phyloP scores from a whole-genome alignment of 1,139 yeast genomes.

The Geotrichum histeridarum region DNA sequence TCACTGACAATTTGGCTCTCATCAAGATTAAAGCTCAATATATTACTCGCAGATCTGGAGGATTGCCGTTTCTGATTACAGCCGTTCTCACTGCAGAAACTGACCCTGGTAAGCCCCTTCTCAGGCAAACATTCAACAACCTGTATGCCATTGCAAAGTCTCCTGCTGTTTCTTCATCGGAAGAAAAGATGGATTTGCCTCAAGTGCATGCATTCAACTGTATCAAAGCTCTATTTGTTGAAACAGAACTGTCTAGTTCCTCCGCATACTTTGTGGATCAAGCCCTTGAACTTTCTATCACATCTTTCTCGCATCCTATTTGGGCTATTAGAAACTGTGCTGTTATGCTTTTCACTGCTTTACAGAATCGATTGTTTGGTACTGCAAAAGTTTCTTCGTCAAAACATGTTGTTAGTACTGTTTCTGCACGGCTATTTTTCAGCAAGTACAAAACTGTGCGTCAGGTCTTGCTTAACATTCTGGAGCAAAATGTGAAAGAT shows the following conservation, averaged over 20 bases:
- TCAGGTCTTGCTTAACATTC: constrained; percentile 44
- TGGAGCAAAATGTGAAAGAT: constrained; percentile 40
- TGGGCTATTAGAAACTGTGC: constrained; percentile 94
- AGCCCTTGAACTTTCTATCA: constrained; percentile 57
- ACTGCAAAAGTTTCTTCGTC: constrained; percentile 41
- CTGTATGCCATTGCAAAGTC: constrained; percentile 50
- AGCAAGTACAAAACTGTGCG: constrained; percentile 53
- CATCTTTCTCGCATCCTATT: constrained; percentile 55
- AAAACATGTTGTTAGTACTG: constrained; percentile 35
- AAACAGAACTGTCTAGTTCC: constrained; percentile 54
- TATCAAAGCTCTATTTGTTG: constrained; percentile 66
- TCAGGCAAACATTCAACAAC: constrained; percentile 48
- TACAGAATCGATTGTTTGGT: constrained; percentile 77
- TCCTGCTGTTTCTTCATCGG: constrained; percentile 44
- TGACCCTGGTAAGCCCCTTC: constrained; percentile 39
- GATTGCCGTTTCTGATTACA: constrained; percentile 72
- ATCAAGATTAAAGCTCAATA: constrained; percentile 57
- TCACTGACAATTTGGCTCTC: constrained; percentile 48
- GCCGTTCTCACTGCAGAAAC: constrained; percentile 56
- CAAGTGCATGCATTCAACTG: constrained; percentile 94
- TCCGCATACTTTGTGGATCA: constrained; percentile 52
- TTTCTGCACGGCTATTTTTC: constrained; percentile 66
- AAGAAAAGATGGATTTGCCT: constrained; percentile 64
- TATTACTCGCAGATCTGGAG: constrained; percentile 87
- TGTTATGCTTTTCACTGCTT: constrained; percentile 82